Evolutionary conservation across 768 basidiomycete species (phyloP).

Genomic region (Gloeophyllum trabeum): DNA sequence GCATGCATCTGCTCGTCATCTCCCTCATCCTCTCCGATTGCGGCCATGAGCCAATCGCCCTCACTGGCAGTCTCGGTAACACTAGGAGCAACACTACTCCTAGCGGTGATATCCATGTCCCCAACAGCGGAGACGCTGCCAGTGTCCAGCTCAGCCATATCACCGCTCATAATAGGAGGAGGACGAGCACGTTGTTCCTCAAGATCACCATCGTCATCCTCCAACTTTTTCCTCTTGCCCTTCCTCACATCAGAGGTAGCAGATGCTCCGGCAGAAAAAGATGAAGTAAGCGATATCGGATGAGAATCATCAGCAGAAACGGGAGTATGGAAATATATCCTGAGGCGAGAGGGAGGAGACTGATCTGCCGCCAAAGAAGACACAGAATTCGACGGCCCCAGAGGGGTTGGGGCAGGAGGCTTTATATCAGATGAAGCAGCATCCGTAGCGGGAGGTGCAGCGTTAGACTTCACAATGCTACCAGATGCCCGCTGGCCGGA

Average conservation of each 20-base stretch:
- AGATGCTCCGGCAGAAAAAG: slow-evolving; percentile 24
- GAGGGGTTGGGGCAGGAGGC: slow-evolving; percentile 1
- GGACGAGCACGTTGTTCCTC: slow-evolving; percentile 63
- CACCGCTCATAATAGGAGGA: slow-evolving; percentile 35
- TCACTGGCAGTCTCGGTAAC: slow-evolving; percentile 55
- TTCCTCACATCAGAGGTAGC: slow-evolving; percentile 46
- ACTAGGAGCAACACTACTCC: slow-evolving; percentile 56
- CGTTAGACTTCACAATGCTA: no score
- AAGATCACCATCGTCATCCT: slow-evolving; percentile 76
- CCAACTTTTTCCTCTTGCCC: slow-evolving; percentile 82
- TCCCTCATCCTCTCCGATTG: slow-evolving; percentile 64
- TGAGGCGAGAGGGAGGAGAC: slow-evolving; percentile 68
- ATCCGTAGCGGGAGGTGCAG: slow-evolving; percentile 2
- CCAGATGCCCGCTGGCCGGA: no score
- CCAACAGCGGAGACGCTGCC: slow-evolving; percentile 44
- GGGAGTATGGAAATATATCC: slow-evolving; percentile 89
- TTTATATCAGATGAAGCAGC: not conserved
- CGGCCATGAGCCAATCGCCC: slow-evolving; percentile 84
- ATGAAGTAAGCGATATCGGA: slow-evolving; percentile 54
- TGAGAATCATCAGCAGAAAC: slow-evolving; percentile 73
- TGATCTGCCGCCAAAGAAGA: slow-evolving; percentile 15
- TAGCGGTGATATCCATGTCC: slow-evolving; percentile 25
- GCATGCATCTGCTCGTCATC: slow-evolving; percentile 24
- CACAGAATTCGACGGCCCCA: slow-evolving; percentile 6
- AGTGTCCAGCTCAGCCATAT: slow-evolving; percentile 34